These are phyloP conservation scores for Trichaptum fuscoviolaceum DNA, from an alignment of 768 basidiomycete genomes.

Conservation along the genomic window DNA sequence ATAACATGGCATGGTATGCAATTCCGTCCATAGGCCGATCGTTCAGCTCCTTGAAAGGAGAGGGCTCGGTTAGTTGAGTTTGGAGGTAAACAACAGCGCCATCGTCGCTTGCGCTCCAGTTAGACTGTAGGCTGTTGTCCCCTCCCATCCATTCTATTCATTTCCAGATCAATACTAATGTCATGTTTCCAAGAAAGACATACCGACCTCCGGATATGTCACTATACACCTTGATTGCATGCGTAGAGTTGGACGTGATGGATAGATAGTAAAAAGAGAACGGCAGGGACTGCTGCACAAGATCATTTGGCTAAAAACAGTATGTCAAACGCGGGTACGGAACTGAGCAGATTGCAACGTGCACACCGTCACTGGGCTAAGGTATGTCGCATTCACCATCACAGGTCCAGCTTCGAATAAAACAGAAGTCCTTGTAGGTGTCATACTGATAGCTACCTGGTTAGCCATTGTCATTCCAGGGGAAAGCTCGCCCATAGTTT, in stretches of 20 bases:
- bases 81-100: slow-evolving; percentile 46
- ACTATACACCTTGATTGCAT: too few relatives aligned
- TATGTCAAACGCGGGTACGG: not conserved
- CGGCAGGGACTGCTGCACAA: slow-evolving; percentile 60
- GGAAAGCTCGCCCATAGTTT: too few relatives aligned
- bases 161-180: slow-evolving; percentile 26
- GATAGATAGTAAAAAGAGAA: slow-evolving; percentile 53
- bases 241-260: slow-evolving; percentile 37
- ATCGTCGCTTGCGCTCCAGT: slow-evolving; percentile 50
- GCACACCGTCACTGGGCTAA: slow-evolving; percentile 57
- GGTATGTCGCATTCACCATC: too few relatives aligned
- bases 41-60: slow-evolving; percentile 42
- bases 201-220: slow-evolving; percentile 44
- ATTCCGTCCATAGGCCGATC: too few relatives aligned
- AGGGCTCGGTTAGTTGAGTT: slow-evolving; percentile 43
- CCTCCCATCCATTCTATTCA: slow-evolving; percentile 44
- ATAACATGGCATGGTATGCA: slow-evolving; percentile 38
- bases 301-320: slow-evolving; percentile 47
- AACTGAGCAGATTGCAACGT: not conserved
- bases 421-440: slow-evolving; percentile 62
- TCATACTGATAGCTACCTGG: slow-evolving; percentile 26
- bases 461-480: not conserved
- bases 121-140: slow-evolving; percentile 41
- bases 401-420: slow-evolving; percentile 56
- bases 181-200: slow-evolving; percentile 74